These are phyloP conservation scores for Populus euphratica DNA, from an alignment of 345 rosid species.

Conservation along the genomic window DNA sequence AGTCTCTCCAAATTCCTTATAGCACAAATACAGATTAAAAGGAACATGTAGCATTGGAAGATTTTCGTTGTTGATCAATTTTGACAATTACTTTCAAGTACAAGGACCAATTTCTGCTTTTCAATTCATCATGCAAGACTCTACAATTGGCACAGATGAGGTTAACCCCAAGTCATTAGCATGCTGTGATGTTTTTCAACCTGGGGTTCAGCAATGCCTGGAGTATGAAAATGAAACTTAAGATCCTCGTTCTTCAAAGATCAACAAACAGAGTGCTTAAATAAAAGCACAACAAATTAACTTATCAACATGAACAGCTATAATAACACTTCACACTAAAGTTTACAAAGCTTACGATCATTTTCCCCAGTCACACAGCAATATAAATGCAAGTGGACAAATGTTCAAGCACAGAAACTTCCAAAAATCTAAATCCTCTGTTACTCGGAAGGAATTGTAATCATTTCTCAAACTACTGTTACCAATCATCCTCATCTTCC, in stretches of 20 bases:
- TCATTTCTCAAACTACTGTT: slow-evolving; percentile 8
- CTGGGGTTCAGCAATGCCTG: neutral
- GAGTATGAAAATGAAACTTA: neutral
- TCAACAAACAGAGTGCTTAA: slow-evolving; percentile 10
- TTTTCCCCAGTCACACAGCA: slow-evolving; percentile 16
- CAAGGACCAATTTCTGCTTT: neutral
- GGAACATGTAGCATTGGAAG: neutral
- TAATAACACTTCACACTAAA: slow-evolving; percentile 18
- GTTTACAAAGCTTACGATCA: slow-evolving; percentile 19
- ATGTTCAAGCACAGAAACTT: slow-evolving; percentile 16
- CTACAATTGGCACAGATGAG: neutral
- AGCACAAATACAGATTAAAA: neutral
- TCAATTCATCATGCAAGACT: neutral
- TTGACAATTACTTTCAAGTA: neutral
- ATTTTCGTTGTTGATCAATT: neutral
- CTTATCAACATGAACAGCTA: slow-evolving; percentile 17
- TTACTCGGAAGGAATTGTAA: slow-evolving; percentile 6
- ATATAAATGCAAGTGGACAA: slow-evolving; percentile 7
- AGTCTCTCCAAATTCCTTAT: neutral
- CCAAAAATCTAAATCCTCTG: slow-evolving; percentile 4
- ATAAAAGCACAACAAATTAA: slow-evolving; percentile 3
- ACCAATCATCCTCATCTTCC: slow-evolving; percentile 16
- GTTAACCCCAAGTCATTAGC: neutral
- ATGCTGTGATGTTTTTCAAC: neutral
- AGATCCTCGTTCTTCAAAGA: slow-evolving; percentile 6